Conservation (phyloP, 2,329 filamentous ascomycete genomes). For the Trichophyton benhamiae region DNA sequence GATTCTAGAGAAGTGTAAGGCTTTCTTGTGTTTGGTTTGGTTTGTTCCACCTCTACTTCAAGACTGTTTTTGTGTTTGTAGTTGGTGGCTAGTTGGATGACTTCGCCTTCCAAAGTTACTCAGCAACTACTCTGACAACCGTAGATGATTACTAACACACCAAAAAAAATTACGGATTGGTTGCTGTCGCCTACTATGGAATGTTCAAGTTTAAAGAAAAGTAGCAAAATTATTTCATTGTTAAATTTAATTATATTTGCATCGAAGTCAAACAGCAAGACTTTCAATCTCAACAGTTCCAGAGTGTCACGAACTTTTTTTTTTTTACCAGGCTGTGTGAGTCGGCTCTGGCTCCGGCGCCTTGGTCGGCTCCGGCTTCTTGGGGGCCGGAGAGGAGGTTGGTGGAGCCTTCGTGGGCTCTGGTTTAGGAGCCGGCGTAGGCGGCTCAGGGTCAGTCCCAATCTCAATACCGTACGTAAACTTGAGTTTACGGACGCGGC, state of each 20-base stretch:
- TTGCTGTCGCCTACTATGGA: not conserved
- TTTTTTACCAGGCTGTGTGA: not conserved
- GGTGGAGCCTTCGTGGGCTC: not conserved
- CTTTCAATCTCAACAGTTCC: not conserved
- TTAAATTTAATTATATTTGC: not conserved
- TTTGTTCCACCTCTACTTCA: not conserved
- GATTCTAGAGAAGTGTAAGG: not conserved
- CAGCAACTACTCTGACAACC: too few relatives aligned
- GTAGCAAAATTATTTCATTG: too few relatives aligned
- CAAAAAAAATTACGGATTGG: too few relatives aligned
- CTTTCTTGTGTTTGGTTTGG: too few relatives aligned
- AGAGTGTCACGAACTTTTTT: not conserved
- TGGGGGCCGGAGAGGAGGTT: not conserved
- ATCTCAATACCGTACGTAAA: conserved; percentile 10
- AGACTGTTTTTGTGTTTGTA: not conserved
- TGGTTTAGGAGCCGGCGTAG: not conserved
- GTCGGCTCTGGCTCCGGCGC: not conserved
- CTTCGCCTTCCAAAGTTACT: too few relatives aligned
- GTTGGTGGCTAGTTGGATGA: too few relatives aligned
- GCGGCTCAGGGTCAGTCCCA: not conserved
- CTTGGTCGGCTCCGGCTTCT: not conserved
- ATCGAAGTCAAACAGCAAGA: not conserved
- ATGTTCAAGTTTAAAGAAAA: too few relatives aligned
- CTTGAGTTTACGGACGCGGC: conserved; percentile 7
- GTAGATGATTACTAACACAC: too few relatives aligned